phyloP scores from a whole-genome alignment of 2,329 filamentous ascomycete species.

The Ascochyta fabae region DNA sequence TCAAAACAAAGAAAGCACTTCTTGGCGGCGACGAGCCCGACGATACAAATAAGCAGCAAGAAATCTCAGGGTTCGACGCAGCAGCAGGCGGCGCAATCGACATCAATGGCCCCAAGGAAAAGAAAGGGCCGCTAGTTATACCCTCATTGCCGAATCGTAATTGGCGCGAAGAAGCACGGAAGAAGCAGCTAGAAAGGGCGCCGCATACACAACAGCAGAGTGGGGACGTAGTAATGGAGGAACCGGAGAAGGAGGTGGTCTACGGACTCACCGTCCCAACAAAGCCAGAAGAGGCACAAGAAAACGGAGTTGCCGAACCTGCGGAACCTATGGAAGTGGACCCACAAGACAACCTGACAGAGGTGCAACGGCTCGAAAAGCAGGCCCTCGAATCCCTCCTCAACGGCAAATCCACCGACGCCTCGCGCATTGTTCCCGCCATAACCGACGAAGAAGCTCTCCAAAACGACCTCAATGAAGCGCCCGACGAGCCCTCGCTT shows the following conservation, averaged over 20 bases:
- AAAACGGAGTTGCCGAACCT: conserved; percentile 9
- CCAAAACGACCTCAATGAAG: conserved; percentile 69
- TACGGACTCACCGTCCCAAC: conserved; percentile 62
- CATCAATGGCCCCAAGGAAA: conserved; percentile 43
- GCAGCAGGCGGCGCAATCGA: conserved; percentile 58
- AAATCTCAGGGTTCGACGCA: conserved; percentile 64
- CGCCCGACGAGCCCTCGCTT: conserved; percentile 77
- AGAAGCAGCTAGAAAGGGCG: conserved; percentile 65
- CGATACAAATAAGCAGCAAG: conserved; percentile 32
- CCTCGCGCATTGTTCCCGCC: conserved; percentile 48
- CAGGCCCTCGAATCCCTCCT: conserved; percentile 56
- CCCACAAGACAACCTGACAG: conserved; percentile 40
- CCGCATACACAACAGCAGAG: conserved; percentile 54
- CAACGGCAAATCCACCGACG: conserved; percentile 46
- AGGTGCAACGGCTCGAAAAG: conserved; percentile 58
- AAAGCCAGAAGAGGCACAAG: conserved; percentile 19
- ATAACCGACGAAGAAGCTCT: conserved; percentile 71
- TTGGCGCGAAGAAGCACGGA: conserved; percentile 64
- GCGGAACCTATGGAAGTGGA: conserved; percentile 34
- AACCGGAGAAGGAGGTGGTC: conserved; percentile 49
- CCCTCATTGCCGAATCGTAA: conserved; percentile 64
- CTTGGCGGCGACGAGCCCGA: conserved; percentile 44
- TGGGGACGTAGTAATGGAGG: conserved; percentile 40
- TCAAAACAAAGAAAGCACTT: conserved; percentile 36
- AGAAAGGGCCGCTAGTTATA: conserved; percentile 63